Evolutionary conservation across 768 basidiomycete species (phyloP), one percentile per base, ranked within the genome.

Genomic region (Roridomyces roridus): DNA sequence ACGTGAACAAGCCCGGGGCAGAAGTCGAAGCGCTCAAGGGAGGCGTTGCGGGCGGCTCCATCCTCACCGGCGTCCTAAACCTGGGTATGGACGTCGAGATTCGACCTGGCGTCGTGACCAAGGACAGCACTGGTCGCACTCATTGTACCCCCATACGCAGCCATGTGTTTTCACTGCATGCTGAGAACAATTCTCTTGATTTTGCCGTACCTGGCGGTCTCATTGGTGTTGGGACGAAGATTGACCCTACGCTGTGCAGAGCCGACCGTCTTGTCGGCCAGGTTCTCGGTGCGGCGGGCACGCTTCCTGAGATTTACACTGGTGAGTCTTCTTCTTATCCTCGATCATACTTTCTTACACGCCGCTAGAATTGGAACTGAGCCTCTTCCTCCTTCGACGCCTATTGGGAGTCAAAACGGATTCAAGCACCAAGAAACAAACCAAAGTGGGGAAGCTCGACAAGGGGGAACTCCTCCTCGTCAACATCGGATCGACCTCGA

Each of bases 401-500:
- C 77, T 98, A 49, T 85, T 98, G n/a, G 96, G 97, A 70, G 97
- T 99, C 60, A 95, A 96, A 74, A 94, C 95, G 21, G 96, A 98
- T n/a, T n/a, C n/a, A n/a, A n/a, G n/a, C 73, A 96, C 98, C 78
- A 97, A 96, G 80, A 99, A 98, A 73, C 93, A 96, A 71, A 97
- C 97, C 20, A 99, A 95, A 74, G 92, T 94, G 21, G 81, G 92
- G 49, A 97, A 97, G 73, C 83, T 97, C 41, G 82, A 85, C 55
- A 96, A 96, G 76, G 89, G 89, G 73, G 96, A 97, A 75, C 82
- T 96, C 3, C 76, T 98, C 3, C 84, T 98, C 59, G 95, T 99
- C 81, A 98, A 98, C 78, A 98, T 99, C 55, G 96, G 96, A 18
- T 96, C 94, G 21, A 98, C 95, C 2, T 97, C 96, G 4, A 96